phyloP scores from a whole-genome alignment of 495 filamentous ascomycete genomes.

The Penicillium alfredii region DNA sequence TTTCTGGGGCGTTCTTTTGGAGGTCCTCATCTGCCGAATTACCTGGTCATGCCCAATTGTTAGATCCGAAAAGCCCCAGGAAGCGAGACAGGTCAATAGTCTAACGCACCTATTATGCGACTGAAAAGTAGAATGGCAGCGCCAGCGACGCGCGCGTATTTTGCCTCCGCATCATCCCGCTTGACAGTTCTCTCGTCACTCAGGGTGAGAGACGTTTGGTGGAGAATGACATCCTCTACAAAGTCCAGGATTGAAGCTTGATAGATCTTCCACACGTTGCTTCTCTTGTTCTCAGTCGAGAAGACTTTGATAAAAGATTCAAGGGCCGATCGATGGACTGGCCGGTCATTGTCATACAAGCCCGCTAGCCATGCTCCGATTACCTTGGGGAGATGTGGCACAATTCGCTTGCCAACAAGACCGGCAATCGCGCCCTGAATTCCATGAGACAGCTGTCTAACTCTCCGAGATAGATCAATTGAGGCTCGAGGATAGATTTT shows the following conservation, averaged over 20 bases:
- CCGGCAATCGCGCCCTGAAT: constrained; percentile 67
- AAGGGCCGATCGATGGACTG: constrained; percentile 63
- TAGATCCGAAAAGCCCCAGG: background rate
- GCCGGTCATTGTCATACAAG: constrained; percentile 75
- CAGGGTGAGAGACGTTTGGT: constrained; percentile 72
- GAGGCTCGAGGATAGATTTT: constrained; percentile 81
- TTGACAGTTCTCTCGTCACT: constrained; percentile 83
- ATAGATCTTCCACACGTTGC: constrained; percentile 68
- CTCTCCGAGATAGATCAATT: constrained; percentile 80
- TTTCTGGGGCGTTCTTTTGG: constrained; percentile 38
- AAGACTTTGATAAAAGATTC: constrained; percentile 71
- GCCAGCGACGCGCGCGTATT: constrained; percentile 74
- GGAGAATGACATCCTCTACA: constrained; percentile 64
- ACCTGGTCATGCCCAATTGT: constrained; percentile 20
- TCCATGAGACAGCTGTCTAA: constrained; percentile 75
- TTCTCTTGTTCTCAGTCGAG: constrained; percentile 68
- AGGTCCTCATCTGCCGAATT: constrained; percentile 45
- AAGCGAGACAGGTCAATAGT: background rate
- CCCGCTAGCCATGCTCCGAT: constrained; percentile 86
- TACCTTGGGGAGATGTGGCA: constrained; percentile 65
- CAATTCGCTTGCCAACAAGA: constrained; percentile 72
- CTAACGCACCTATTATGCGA: constrained; percentile 38
- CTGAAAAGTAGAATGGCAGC: constrained; percentile 46
- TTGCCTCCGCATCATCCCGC: constrained; percentile 75
- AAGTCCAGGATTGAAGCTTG: constrained; percentile 72